Base-by-base conservation (phyloP, 2,329 filamentous ascomycete species). In the Bipolaris sorokiniana region DNA sequence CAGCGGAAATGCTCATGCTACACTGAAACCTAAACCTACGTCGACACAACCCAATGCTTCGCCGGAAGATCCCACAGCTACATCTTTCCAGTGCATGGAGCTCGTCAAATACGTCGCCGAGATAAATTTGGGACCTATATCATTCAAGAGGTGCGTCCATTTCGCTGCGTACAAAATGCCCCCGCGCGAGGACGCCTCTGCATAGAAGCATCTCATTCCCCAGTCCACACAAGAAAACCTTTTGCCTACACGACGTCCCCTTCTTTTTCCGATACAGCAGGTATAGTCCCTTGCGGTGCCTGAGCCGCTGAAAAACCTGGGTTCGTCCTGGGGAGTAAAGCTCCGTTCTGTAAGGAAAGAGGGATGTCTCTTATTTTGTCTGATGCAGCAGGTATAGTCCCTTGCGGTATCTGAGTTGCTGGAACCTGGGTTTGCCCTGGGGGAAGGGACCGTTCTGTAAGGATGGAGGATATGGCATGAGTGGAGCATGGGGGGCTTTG, bases 371-470 rank as follows among this genome's bases (percentile, higher is more conserved):
- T n/a, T 40, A 41, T 40, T 47, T 34, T 16, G 7, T 56, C 42
- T 13, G 2, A 52, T 47, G 54, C 42, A 52, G 54, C 54, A 56
- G 48, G 54, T 52, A 52, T 56, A 56, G 54, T 36, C 54, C 48
- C 47, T 36, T 13, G 41, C 47, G 53, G 54, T 47, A 42, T 48
- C 44, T 56, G 48, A 56, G 48, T 28, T 41, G 40, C 48, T 51
- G 9, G 4, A 16, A 9, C 37, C 10, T 28, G 45, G 34, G 31
- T 55, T 55, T n/a, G 20, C 44, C 31, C 13, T 22, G 34, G 22
- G 10, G 3, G 7, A 41, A 10, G 4, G 48, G 36, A 20, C 36
- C 54, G 48, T 48, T 56, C 42, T 46, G 48, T 45, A 56, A 46
- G 41, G 54, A 48, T 5, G 5, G 22, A 22, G 5, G 22, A 22